A percentile compares a stretch with the other conserved stretches of the same genome.
These are phyloP conservation scores for Trichoderma hamatum DNA, from an alignment of 2,329 filamentous ascomycete species.

Conservation along the genomic window DNA sequence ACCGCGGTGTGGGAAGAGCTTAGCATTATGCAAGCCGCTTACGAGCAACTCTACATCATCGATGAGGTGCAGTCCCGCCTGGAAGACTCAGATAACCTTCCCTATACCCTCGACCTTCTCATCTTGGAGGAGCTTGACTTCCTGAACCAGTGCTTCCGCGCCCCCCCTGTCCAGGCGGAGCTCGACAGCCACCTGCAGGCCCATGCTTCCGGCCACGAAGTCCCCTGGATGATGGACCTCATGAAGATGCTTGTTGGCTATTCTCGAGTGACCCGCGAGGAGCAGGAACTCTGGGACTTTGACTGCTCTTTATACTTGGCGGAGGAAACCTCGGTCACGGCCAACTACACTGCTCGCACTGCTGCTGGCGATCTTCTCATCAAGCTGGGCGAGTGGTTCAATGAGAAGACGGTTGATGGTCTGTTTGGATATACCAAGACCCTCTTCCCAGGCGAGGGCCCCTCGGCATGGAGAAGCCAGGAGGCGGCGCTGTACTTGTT, in stretches of 20 bases:
- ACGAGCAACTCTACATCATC: slow-evolving; percentile 82
- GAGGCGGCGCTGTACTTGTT: slow-evolving; percentile 85
- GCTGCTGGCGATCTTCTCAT: slow-evolving; percentile 91
- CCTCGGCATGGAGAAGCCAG: slow-evolving; percentile 61
- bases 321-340: slow-evolving; percentile 91
- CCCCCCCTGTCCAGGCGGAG: slow-evolving; percentile 84
- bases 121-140: slow-evolving; percentile 94
- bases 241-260: slow-evolving; percentile 85
- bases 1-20: slow-evolving; percentile 89
- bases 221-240: slow-evolving; percentile 83
- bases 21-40: slow-evolving; percentile 68
- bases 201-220: slow-evolving; percentile 61
- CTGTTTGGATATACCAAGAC: slow-evolving; percentile 75
- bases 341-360: slow-evolving; percentile 93
- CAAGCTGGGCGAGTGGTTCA: slow-evolving; percentile 90
- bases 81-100: slow-evolving; percentile 87
- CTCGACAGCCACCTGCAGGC: slow-evolving; percentile 77
- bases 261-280: slow-evolving; percentile 87
- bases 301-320: slow-evolving; percentile 94
- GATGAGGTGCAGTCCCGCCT: slow-evolving; percentile 84
- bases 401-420: slow-evolving; percentile 73
- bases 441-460: slow-evolving; percentile 63
- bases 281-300: slow-evolving; percentile 94
- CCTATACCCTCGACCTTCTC: slow-evolving; percentile 91
- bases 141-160: slow-evolving; percentile 86